phyloP scores from a whole-genome alignment of 2,329 filamentous ascomycete genomes.

The Rhexocercosporidium sp. region DNA sequence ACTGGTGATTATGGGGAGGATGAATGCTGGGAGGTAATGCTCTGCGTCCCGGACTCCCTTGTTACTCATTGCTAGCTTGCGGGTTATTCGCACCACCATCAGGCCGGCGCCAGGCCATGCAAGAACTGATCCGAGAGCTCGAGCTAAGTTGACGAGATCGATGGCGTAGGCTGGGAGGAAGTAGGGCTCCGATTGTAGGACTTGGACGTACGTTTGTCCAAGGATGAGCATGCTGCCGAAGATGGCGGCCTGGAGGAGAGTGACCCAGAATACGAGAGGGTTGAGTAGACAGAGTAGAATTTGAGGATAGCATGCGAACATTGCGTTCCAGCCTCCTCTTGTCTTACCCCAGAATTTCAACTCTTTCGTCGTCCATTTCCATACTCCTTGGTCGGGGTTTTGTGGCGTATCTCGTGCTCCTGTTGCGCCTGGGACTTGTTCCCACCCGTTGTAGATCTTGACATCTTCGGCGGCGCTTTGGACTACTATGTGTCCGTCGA shows the following conservation, averaged over 20 bases:
- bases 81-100: not conserved
- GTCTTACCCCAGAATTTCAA: slow-evolving; percentile 9
- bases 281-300: slow-evolving; percentile 50
- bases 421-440: slow-evolving; percentile 20
- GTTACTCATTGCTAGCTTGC: slow-evolving; percentile 16
- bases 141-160: slow-evolving; percentile 14
- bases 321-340: slow-evolving; percentile 10
- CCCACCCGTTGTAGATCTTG: slow-evolving; percentile 24
- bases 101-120: slow-evolving; percentile 21
- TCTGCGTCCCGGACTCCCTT: slow-evolving; percentile 27
- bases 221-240: slow-evolving; percentile 19
- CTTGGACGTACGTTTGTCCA: slow-evolving; percentile 1
- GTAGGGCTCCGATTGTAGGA: slow-evolving; percentile 18
- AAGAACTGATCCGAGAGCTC: slow-evolving; percentile 13
- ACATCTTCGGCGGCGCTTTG: slow-evolving; percentile 23
- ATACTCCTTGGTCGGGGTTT: not conserved
- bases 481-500: slow-evolving; percentile 20
- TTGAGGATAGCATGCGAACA: slow-evolving; percentile 15
- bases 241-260: slow-evolving; percentile 18
- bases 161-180: slow-evolving; percentile 9
- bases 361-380: not conserved
- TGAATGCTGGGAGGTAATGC: slow-evolving; percentile 29
- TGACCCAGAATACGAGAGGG: slow-evolving; percentile 54
- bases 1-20: slow-evolving; percentile 23
- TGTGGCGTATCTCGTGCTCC: slow-evolving; percentile 12